Conservation (phyloP, 495 filamentous ascomycete species). For the Aspergillus saccharolyticus region DNA sequence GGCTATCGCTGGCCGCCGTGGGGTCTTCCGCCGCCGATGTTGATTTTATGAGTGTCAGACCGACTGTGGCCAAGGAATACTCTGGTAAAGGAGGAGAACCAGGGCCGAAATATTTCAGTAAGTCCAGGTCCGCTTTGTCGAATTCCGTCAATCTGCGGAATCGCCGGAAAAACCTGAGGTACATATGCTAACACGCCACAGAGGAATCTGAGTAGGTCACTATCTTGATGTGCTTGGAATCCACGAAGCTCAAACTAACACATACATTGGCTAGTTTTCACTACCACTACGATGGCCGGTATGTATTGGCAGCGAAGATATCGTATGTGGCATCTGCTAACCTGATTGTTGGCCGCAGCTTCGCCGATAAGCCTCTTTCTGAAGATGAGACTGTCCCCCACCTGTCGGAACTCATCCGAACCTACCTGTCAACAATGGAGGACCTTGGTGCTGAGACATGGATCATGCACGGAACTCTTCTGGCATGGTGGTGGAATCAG, state of each 20-base stretch:
- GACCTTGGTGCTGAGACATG: slow-evolving; percentile 55
- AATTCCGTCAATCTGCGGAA: not conserved
- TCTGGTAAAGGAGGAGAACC: slow-evolving; percentile 41
- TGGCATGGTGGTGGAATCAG: slow-evolving; percentile 62
- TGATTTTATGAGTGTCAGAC: slow-evolving; percentile 41
- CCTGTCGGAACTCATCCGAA: slow-evolving; percentile 48
- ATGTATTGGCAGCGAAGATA: slow-evolving; percentile 8
- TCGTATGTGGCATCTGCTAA: slow-evolving; percentile 12
- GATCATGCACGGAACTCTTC: slow-evolving; percentile 59
- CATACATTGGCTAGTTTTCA: slow-evolving; percentile 43
- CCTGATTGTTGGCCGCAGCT: slow-evolving; percentile 30
- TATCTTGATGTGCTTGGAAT: not conserved
- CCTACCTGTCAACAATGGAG: slow-evolving; percentile 52
- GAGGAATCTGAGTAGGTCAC: slow-evolving; percentile 52
- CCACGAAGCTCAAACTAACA: slow-evolving; percentile 7
- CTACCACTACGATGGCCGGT: slow-evolving; percentile 60
- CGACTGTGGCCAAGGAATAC: slow-evolving; percentile 42
- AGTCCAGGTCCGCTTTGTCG: slow-evolving; percentile 26
- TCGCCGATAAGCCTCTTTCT: slow-evolving; percentile 41
- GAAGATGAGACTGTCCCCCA: slow-evolving; percentile 44
- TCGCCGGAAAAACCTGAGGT: not conserved
- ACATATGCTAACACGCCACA: slow-evolving; percentile 24
- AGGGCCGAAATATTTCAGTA: slow-evolving; percentile 55
- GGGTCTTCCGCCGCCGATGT: slow-evolving; percentile 19
- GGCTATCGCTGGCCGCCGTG: slow-evolving; percentile 16